phyloP scores from a whole-genome alignment of 2,329 filamentous ascomycete species.

The Helotiales sp. region DNA sequence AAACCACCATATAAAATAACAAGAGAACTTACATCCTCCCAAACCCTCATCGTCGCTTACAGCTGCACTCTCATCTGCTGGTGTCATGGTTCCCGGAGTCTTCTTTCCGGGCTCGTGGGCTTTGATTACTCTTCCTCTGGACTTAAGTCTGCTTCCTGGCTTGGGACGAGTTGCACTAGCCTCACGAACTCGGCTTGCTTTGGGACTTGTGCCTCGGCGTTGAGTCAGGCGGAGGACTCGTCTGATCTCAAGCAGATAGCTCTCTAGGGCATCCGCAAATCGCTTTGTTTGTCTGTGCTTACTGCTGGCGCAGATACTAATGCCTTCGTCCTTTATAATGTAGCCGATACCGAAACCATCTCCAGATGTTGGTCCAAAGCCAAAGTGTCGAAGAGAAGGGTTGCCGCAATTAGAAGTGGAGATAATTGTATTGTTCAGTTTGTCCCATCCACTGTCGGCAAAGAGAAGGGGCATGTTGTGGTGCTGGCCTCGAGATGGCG shows the following conservation, averaged over 20 bases:
- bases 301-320: conserved; percentile 89
- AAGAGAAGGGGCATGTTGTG: conserved; percentile 77
- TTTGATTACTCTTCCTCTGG: conserved; percentile 74
- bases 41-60: conserved; percentile 86
- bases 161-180: conserved; percentile 48
- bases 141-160: conserved; percentile 61
- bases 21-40: conserved; percentile 79
- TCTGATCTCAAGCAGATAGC: conserved; percentile 87
- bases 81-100: conserved; percentile 59
- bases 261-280: conserved; percentile 87
- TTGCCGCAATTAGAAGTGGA: conserved; percentile 99
- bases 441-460: conserved; percentile 89
- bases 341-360: conserved; percentile 98
- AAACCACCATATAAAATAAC: conserved; percentile 10
- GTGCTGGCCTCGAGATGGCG: conserved; percentile 53
- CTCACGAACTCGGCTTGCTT: conserved; percentile 63
- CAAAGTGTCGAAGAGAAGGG: conserved; percentile 91
- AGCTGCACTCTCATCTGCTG: conserved; percentile 70
- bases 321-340: conserved; percentile 94
- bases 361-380: conserved; percentile 91
- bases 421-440: conserved; percentile 90
- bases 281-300: conserved; percentile 94
- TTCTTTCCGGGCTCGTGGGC: conserved; percentile 52
- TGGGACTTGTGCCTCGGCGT: conserved; percentile 55
- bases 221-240: conserved; percentile 77